A percentile compares a stretch with the other conserved stretches of the same genome.
Conservation (phyloP, 306 rosid species). For the Cicer cuneatum region DNA sequence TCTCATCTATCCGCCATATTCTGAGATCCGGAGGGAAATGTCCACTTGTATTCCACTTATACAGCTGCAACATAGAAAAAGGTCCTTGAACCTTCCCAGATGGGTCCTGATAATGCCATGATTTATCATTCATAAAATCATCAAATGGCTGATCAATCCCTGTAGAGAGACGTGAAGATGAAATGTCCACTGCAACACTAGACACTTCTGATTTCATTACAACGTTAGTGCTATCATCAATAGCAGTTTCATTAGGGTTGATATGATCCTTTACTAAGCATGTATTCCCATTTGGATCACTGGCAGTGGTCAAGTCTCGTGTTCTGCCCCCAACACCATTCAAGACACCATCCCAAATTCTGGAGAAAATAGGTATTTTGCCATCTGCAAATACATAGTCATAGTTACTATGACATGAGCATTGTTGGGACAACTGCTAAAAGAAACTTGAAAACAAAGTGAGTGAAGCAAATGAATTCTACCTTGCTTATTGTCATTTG, state of each 20-base stretch:
- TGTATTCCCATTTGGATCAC: slow-evolving; percentile 49
- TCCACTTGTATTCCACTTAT: slow-evolving; percentile 72
- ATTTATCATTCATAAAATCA: slow-evolving; percentile 56
- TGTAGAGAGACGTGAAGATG: slow-evolving; percentile 46
- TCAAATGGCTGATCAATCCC: slow-evolving; percentile 57
- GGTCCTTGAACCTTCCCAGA: slow-evolving; percentile 92
- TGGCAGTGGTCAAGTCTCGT: slow-evolving; percentile 46
- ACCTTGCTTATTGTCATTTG: slow-evolving; percentile 72
- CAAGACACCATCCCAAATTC: slow-evolving; percentile 44
- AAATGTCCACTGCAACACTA: slow-evolving; percentile 54
- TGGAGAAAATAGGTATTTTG: slow-evolving; percentile 52
- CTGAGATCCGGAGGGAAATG: slow-evolving; percentile 74
- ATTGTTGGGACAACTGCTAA: slow-evolving; percentile 35
- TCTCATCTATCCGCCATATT: slow-evolving; percentile 81
- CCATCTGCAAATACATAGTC: slow-evolving; percentile 64
- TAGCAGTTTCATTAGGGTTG: slow-evolving; percentile 47
- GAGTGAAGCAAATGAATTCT: slow-evolving; percentile 40
- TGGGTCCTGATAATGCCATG: slow-evolving; percentile 91
- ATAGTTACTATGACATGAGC: slow-evolving; percentile 49
- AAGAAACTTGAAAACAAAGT: slow-evolving; percentile 42
- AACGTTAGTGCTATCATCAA: slow-evolving; percentile 49
- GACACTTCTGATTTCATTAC: slow-evolving; percentile 53
- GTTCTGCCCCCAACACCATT: slow-evolving; percentile 51
- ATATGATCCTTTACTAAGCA: slow-evolving; percentile 40
- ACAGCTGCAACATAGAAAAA: slow-evolving; percentile 69